These are phyloP conservation scores for Schizosaccharomyces osmophilus DNA, from an alignment of 805 yeast species.

Conservation along the genomic window DNA sequence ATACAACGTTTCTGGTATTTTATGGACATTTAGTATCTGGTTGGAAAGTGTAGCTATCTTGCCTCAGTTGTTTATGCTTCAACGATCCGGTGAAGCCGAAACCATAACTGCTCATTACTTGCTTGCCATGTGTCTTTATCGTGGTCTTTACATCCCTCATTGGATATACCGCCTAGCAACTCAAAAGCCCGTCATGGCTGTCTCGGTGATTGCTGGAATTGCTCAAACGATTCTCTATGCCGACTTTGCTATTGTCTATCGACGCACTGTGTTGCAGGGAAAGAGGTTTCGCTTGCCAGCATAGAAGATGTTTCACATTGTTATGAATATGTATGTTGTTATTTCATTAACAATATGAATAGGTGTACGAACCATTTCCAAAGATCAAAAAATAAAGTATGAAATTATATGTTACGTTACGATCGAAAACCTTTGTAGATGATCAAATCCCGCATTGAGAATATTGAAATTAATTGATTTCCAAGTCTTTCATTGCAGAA, in stretches of 20 bases:
- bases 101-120: conserved; percentile 77
- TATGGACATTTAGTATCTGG: conserved; percentile 86
- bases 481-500: too few relatives aligned
- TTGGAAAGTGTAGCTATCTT: conserved; percentile 74
- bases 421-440: too few relatives aligned
- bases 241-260: conserved; percentile 86
- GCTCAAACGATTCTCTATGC: conserved; percentile 74
- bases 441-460: too few relatives aligned
- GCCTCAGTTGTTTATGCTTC: conserved; percentile 80
- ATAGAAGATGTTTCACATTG: not conserved
- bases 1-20: conserved; percentile 23
- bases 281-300: conserved; percentile 1
- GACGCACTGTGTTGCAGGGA: conserved; percentile 17
- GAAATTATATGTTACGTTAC: too few relatives aligned
- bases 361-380: not conserved
- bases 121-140: conserved; percentile 73
- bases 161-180: conserved; percentile 67
- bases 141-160: conserved; percentile 77
- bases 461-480: too few relatives aligned
- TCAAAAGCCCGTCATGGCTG: conserved; percentile 25
- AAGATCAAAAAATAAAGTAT: not conserved
- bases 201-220: conserved; percentile 57
- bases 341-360: not conserved
- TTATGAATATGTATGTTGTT: not conserved
- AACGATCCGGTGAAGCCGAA: conserved; percentile 70